A percentile compares a stretch with the other conserved stretches of the same genome.
These are phyloP conservation scores for Penicillium sp. DNA, from an alignment of 2,329 filamentous ascomycete species.

Conservation along the genomic window DNA sequence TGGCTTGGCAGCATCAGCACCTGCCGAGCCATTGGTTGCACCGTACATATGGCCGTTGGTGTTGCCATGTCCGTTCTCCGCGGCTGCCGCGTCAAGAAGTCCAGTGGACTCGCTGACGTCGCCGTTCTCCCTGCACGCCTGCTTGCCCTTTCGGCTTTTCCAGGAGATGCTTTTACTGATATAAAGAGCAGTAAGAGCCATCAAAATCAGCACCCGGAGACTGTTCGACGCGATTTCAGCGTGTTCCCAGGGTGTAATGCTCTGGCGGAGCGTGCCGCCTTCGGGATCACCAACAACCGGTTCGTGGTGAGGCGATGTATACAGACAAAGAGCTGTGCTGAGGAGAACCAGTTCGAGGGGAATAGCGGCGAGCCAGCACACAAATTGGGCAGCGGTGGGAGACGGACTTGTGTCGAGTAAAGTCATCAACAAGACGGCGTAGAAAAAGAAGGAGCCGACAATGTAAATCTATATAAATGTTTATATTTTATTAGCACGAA, in stretches of 20 bases:
- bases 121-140: conserved; percentile 30
- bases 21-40: conserved; percentile 37
- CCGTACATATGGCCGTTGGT: conserved; percentile 49
- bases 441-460: conserved; percentile 77
- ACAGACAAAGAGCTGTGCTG: conserved; percentile 60
- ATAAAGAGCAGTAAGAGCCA: conserved; percentile 58
- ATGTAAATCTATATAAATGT: conserved; percentile 65
- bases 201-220: conserved; percentile 61
- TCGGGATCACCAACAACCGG: conserved; percentile 47
- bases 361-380: conserved; percentile 71
- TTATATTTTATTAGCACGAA: conserved; percentile 3
- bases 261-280: conserved; percentile 37
- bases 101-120: conserved; percentile 38
- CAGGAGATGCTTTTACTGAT: conserved; percentile 43
- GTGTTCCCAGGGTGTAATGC: conserved; percentile 40
- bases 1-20: conserved; percentile 38
- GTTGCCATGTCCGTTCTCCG: conserved; percentile 42
- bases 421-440: conserved; percentile 77
- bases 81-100: conserved; percentile 35
- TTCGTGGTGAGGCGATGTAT: conserved; percentile 62
- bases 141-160: conserved; percentile 34
- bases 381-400: conserved; percentile 71
- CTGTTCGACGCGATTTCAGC: conserved; percentile 52
- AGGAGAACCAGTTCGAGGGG: conserved; percentile 68
- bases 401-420: conserved; percentile 77